Conservation (phyloP, 176 grass and related monocot genomes). For the Oryza glumipatula region DNA sequence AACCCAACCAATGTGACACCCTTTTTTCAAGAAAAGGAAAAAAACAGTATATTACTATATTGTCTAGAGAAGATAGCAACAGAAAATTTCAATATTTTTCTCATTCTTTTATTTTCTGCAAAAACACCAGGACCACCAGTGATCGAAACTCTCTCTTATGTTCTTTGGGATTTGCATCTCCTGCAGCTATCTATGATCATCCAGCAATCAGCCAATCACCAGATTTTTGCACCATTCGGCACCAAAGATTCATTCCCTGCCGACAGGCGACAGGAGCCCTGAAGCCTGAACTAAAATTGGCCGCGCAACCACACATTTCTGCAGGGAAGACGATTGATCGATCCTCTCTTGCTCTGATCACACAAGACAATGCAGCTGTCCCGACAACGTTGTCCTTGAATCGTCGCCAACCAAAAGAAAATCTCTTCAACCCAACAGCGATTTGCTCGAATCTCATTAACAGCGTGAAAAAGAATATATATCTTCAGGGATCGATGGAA, state of each 20-base stretch:
- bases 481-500: neutral
- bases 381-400: neutral
- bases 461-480: neutral
- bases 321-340: neutral
- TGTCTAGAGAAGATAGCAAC: no score
- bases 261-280: neutral
- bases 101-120: no score
- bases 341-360: neutral
- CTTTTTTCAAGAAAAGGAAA: no score
- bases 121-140: no score
- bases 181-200: neutral
- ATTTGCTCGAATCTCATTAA: neutral
- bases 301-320: neutral
- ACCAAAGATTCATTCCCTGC: neutral
- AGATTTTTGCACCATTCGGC: neutral
- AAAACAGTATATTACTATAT: no score
- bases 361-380: neutral
- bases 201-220: neutral
- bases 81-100: no score
- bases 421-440: neutral
- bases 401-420: no score
- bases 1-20: no score
- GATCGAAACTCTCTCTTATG: no score
- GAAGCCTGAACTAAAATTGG: neutral
- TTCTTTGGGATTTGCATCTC: neutral